Evolutionary conservation across 306 rosid species (phyloP).

Genomic region (Castanea mollissima): DNA sequence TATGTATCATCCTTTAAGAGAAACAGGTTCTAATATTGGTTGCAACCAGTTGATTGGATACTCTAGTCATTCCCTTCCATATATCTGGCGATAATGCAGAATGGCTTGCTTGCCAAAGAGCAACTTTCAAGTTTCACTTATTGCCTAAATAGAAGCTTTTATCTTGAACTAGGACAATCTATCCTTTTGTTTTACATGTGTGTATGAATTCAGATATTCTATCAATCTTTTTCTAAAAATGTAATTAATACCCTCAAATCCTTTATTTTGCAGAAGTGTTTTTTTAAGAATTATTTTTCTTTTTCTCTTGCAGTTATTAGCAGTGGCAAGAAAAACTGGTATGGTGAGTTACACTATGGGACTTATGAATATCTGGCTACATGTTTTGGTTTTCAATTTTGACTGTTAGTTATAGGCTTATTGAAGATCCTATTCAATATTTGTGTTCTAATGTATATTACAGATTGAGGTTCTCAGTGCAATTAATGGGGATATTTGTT

Average conservation of each 20-base stretch:
- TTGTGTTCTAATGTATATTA: conserved; percentile 2
- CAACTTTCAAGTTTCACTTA: neutral
- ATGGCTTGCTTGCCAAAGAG: neutral
- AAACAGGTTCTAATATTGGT: neutral
- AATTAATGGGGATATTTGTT: conserved; percentile 56
- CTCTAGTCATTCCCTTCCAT: neutral
- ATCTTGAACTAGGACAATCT: neutral
- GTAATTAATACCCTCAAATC: neutral
- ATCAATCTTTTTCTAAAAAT: neutral
- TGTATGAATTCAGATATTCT: neutral
- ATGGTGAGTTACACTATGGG: conserved; percentile 41
- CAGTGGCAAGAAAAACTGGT: conserved; percentile 83
- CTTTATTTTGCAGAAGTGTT: neutral
- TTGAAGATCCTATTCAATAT: neutral
- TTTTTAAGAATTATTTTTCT: neutral
- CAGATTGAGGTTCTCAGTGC: conserved; percentile 88
- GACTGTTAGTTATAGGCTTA: neutral
- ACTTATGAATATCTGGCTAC: conserved; percentile 4
- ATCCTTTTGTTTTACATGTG: neutral
- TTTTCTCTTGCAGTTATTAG: conserved; percentile 66
- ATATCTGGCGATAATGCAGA: neutral
- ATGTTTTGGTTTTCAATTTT: conserved; percentile 15
- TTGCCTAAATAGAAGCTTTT: neutral
- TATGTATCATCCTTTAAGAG: neutral
- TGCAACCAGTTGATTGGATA: neutral